Evolutionary conservation across 73 alveolate genomes (phyloP).

Genomic region (Paramecium caudatum): DNA sequence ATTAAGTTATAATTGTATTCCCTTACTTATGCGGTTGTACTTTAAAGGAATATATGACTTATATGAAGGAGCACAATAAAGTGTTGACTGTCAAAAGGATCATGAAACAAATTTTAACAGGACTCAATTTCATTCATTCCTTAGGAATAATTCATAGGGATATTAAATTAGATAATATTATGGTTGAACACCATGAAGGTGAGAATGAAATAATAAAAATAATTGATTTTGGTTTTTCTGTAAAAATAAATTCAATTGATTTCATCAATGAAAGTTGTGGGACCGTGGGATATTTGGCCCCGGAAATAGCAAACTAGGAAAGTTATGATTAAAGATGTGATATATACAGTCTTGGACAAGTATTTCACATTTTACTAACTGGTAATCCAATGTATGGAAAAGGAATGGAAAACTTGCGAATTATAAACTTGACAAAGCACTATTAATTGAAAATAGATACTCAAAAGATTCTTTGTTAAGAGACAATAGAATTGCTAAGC

Average conservation of each 20-base stretch:
- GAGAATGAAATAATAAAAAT: not conserved
- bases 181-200: constrained; percentile 22
- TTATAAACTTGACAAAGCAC: too few species aligned
- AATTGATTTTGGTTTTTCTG: constrained; percentile 43
- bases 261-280: constrained; percentile 3
- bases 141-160: constrained; percentile 80
- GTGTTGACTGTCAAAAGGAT: constrained; percentile 12
- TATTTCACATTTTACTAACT: constrained; percentile 34
- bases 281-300: constrained; percentile 44
- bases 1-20: too few species aligned
- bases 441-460: too few species aligned
- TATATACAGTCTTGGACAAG: constrained; percentile 23
- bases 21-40: too few species aligned
- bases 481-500: too few species aligned
- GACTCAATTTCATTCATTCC: constrained; percentile 70
- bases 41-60: too few species aligned
- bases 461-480: too few species aligned
- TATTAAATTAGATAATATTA: constrained; percentile 81
- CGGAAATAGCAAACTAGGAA: constrained; percentile 4
- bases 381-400: constrained; percentile 46
- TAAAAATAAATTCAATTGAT: not conserved
- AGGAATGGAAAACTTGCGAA: too few species aligned
- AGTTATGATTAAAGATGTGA: constrained; percentile 25
- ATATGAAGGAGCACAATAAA: too few species aligned
- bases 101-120: constrained; percentile 48